Evolutionary conservation across 31 red algal genomes (phyloP).

Genomic region (Porphyra umbilicalis): DNA sequence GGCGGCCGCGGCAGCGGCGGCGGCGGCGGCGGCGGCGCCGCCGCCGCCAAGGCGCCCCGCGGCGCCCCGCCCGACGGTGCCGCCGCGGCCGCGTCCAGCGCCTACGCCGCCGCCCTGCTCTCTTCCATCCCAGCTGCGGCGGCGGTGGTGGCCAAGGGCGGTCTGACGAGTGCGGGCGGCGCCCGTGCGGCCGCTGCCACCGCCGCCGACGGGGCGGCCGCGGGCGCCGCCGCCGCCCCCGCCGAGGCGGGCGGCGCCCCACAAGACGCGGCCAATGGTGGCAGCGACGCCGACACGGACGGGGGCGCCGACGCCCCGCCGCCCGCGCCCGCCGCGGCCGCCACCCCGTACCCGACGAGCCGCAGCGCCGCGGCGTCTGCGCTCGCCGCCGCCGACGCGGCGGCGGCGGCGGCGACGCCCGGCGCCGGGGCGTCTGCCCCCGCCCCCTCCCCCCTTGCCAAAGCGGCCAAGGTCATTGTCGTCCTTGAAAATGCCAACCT

Average conservation of each 20-base stretch:
- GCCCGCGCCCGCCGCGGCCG: neutral
- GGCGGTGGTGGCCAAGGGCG: neutral
- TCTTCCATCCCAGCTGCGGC: neutral
- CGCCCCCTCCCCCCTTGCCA: neutral
- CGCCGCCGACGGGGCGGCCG: neutral
- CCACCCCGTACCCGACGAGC: too few relatives aligned
- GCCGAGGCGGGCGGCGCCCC: neutral
- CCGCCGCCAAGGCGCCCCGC: neutral
- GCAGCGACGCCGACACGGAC: neutral
- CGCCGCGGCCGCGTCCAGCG: neutral
- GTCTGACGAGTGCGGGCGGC: neutral
- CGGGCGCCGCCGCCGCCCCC: neutral
- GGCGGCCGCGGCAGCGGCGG: neutral
- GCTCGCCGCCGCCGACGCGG: neutral
- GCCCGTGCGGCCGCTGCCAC: neutral
- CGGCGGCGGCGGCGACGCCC: neutral
- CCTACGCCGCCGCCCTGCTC: neutral
- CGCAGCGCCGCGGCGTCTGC: neutral
- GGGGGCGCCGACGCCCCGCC: neutral
- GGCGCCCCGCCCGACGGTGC: neutral
- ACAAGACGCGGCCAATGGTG: neutral
- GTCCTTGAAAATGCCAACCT: conserved; percentile 75
- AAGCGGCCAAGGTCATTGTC: conserved; percentile 59
- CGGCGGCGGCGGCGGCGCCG: too few relatives aligned
- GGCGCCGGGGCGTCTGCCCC: neutral